phyloP scores from a whole-genome alignment of 2,329 filamentous ascomycete genomes.

The Hypoxylon sp. region DNA sequence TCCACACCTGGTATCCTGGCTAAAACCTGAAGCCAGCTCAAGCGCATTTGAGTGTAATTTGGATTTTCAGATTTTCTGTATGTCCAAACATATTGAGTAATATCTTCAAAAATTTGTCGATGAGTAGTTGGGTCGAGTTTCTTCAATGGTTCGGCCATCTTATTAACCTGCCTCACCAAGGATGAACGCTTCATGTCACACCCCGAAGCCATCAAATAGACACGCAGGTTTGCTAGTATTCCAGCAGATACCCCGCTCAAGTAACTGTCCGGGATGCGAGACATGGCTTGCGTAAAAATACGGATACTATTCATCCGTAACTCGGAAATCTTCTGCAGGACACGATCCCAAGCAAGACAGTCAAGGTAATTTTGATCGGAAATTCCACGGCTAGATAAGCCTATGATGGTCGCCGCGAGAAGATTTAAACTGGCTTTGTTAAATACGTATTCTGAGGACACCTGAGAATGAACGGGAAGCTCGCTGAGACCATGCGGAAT shows the following conservation, averaged over 20 bases:
- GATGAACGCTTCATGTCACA: not conserved
- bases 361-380: slow-evolving; percentile 24
- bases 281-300: slow-evolving; percentile 39
- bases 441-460: no score
- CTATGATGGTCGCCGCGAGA: slow-evolving; percentile 38
- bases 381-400: slow-evolving; percentile 19
- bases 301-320: slow-evolving; percentile 40
- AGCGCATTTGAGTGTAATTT: slow-evolving; percentile 31
- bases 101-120: slow-evolving; percentile 35
- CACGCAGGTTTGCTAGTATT: slow-evolving; percentile 38
- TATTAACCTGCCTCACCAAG: slow-evolving; percentile 36
- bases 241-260: slow-evolving; percentile 26
- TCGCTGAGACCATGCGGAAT: slow-evolving; percentile 28
- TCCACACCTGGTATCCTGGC: slow-evolving; percentile 40
- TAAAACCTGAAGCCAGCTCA: slow-evolving; percentile 42
- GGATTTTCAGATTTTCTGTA: slow-evolving; percentile 11
- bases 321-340: slow-evolving; percentile 37
- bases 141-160: slow-evolving; percentile 37
- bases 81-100: slow-evolving; percentile 30
- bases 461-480: no score
- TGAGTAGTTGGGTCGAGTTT: slow-evolving; percentile 30
- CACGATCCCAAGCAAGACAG: slow-evolving; percentile 29
- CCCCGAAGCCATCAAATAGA: slow-evolving; percentile 30
- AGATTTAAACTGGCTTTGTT: no score
- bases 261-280: slow-evolving; percentile 31